A percentile compares a stretch with the other conserved stretches of the same genome.
phyloP scores from a whole-genome alignment of 768 basidiomycete genomes.

The Russula vinacea region DNA sequence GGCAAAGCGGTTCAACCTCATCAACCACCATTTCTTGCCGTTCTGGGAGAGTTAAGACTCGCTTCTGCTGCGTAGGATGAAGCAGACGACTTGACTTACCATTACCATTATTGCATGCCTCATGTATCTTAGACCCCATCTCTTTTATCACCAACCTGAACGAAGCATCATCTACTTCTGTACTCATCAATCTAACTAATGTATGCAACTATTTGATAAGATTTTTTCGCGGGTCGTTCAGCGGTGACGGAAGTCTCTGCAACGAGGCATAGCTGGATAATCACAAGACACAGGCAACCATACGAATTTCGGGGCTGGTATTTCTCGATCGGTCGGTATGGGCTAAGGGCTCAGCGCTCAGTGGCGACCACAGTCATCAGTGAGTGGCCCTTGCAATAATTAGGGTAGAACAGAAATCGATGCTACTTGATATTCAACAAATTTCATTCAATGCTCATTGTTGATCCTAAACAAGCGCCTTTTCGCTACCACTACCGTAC shows the following conservation, averaged over 20 bases:
- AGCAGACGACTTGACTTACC: too few species aligned
- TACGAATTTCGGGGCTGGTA: neutral
- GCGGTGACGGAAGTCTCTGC: neutral
- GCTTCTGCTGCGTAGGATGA: conserved; percentile 8
- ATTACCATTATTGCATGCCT: conserved; percentile 9
- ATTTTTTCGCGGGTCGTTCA: neutral
- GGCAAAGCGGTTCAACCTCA: conserved; percentile 47
- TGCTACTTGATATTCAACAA: too few species aligned
- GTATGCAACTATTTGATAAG: neutral
- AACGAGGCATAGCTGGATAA: neutral
- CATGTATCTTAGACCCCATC: conserved; percentile 21
- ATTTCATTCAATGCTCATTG: neutral
- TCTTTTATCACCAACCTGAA: neutral
- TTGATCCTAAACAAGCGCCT: neutral
- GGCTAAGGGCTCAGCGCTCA: too few species aligned
- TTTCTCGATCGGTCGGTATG: neutral
- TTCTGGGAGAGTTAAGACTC: conserved; percentile 46
- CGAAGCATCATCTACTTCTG: neutral
- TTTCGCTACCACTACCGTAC: neutral
- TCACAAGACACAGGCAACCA: neutral
- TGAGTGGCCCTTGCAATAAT: neutral
- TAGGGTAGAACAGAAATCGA: neutral
- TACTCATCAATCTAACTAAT: conserved; percentile 10
- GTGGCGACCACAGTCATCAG: too few species aligned
- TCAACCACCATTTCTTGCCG: conserved; percentile 64